Evolutionary conservation across 495 filamentous ascomycete species (phyloP), one percentile per base, ranked within the genome.

Genomic region (Aspergillus bertholletiae): DNA sequence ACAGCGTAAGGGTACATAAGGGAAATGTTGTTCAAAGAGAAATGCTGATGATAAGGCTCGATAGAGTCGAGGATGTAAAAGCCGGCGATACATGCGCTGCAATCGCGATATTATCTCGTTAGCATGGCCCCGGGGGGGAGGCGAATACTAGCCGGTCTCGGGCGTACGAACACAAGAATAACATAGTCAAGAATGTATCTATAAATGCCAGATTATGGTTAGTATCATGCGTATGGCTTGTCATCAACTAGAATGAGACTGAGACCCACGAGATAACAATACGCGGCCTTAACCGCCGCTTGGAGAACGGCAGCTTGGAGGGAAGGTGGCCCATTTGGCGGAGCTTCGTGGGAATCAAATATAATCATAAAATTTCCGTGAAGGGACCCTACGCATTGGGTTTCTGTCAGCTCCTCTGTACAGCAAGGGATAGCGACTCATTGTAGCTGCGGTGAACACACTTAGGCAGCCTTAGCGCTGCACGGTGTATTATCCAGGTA

Each of bases 1-100:
- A 74, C 79, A 54, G 87, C 86, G 59, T 82, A 90, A 11, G 90
- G 90, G 55, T 92, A 95, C 59, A 80, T 79, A 5, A 88, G 71
- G 30, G 80, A 82, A 49, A 76, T 79, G 57, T 88, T 84, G 27
- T 66, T 58, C 17, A 86, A 71, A n/a, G 83, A 80, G 63, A 81
- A 81, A 59, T 71, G 77, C 63, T 83, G 86, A 62, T 82, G 76
- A 68, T 69, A 80, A n/a, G 79, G 80, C 56, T 81, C 74, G 35
- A 80, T 72, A 23, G 70, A 66, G 61, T 85, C 78, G 54, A 83
- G 72, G 49, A 76, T 74, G 27, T 67, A 78, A 67, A 86, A 84
- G 51, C 67, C 76, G 48, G 69, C 55, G n/a, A 80, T 73, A 57
- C 83, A 80, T 55, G 62, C 63, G 58, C 72, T 74, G 46, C 23